Base-by-base conservation (phyloP, 139 green algal species). In the Haematococcus lacustris region DNA sequence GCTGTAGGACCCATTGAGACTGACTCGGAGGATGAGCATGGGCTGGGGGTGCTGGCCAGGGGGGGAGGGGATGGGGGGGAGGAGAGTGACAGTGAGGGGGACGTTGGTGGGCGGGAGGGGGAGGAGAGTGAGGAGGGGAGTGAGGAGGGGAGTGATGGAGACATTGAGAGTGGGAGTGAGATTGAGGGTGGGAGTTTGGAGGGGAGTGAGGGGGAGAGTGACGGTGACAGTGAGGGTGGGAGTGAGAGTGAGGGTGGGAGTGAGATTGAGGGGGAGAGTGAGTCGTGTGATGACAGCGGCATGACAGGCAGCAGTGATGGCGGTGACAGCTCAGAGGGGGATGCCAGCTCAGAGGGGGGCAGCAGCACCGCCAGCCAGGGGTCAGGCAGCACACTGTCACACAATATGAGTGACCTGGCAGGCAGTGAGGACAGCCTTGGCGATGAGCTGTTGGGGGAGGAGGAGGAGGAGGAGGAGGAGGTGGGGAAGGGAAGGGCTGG, bases 61-160 rank as follows among this genome's bases (percentile, higher is more conserved):
- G n/a, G n/a, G n/a, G n/a, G n/a, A n/a, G n/a, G n/a, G n/a, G n/a
- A n/a, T n/a, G n/a, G n/a, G n/a, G n/a, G n/a, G n/a, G n/a, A n/a
- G n/a, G n/a, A n/a, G n/a, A n/a, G n/a, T n/a, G n/a, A n/a, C n/a
- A n/a, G n/a, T n/a, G n/a, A n/a, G n/a, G n/a, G 17, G 53, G 37
- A 69, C 33, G 63, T 7, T 23, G 5, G 2, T 3, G 63, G 38
- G 33, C 2, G 40, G 38, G 66, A 17, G 9, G 43, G 17, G 38
- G 64, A 51, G 25, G 64, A 70, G 25, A 34, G 38, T 17, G 64
- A 70, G 38, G 64, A 70, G 38, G 64, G 51, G 21, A 21, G 21
- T 3, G 64, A 40, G 38, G 37, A 66, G 28, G 59, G 30, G 28
- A 26, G 30, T 17, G 59, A 35, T 17, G 64, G 34, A 25, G 37